Percentiles rank a stretch among this genome's conserved stretches.
Evolutionary conservation across 352 stramenopile genomes (phyloP).

Genomic region (Phytophthora megakarya): DNA sequence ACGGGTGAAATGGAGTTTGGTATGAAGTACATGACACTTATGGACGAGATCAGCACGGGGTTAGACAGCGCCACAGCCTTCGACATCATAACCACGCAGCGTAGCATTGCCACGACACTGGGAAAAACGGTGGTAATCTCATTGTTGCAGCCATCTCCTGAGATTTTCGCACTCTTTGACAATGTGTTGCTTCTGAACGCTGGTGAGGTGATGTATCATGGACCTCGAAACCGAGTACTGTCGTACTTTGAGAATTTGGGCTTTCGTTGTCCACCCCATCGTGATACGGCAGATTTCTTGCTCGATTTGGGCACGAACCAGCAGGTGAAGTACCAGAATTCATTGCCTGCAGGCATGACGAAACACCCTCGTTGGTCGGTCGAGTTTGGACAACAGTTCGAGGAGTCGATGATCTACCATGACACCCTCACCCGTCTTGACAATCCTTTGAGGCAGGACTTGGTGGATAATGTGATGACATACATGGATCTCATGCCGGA

Average conservation of each 20-base stretch:
- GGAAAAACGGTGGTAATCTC: constrained; percentile 67
- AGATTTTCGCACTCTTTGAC: constrained; percentile 61
- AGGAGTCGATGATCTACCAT: constrained; percentile 23
- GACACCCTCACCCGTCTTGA: constrained; percentile 5
- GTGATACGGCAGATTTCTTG: constrained; percentile 44
- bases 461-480: not conserved
- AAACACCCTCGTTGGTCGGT: constrained; percentile 27
- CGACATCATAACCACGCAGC: constrained; percentile 63
- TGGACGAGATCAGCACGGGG: constrained; percentile 79
- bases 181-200: constrained; percentile 56
- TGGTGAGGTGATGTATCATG: constrained; percentile 50
- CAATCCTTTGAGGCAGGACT: constrained; percentile 15
- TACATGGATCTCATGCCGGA: constrained; percentile 40
- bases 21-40: constrained; percentile 72
- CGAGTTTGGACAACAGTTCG: constrained; percentile 35
- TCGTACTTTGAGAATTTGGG: constrained; percentile 46
- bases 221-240: constrained; percentile 42
- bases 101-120: constrained; percentile 50
- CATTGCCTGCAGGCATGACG: not conserved
- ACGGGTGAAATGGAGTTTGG: constrained; percentile 91
- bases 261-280: constrained; percentile 37
- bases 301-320: constrained; percentile 43
- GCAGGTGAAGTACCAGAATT: constrained; percentile 39
- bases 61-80: constrained; percentile 60
- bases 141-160: constrained; percentile 75